Evolutionary conservation across 2,329 filamentous ascomycete genomes (phyloP).

Genomic region (Emmonsia crescens): DNA sequence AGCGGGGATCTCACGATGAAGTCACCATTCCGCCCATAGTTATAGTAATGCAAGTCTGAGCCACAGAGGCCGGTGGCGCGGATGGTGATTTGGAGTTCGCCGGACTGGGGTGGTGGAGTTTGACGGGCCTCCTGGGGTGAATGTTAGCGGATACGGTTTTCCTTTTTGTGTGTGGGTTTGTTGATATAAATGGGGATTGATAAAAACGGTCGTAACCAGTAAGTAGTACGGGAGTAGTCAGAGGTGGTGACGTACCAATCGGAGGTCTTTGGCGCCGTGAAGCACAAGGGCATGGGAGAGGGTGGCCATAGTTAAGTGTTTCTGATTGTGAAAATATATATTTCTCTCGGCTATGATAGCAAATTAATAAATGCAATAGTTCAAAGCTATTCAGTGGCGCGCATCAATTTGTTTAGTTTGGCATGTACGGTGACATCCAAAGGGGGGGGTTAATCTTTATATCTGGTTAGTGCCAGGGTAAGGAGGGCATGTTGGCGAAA

Average conservation of each 20-base stretch:
- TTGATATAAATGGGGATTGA: neutral
- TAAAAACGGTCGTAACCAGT: neutral
- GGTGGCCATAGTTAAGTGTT: neutral
- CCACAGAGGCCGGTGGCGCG: constrained; percentile 60
- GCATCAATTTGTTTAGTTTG: neutral
- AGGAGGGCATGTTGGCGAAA: neutral
- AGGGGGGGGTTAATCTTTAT: neutral
- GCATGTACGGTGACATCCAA: neutral
- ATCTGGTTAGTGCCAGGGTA: neutral
- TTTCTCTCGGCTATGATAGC: neutral
- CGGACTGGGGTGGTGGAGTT: constrained; percentile 35
- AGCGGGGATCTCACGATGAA: constrained; percentile 74
- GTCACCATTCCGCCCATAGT: constrained; percentile 75
- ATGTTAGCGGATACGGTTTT: neutral
- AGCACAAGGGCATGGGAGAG: constrained; percentile 40
- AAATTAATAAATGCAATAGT: neutral
- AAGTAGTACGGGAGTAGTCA: neutral
- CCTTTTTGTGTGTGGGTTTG: neutral
- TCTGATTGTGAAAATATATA: neutral
- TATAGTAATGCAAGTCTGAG: constrained; percentile 73
- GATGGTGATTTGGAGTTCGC: constrained; percentile 54
- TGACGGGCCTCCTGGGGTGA: constrained; percentile 41
- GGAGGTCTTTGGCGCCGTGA: constrained; percentile 50
- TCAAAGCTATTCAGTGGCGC: neutral
- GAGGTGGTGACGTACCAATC: constrained; percentile 37